Conservation (phyloP, 2,329 filamentous ascomycete genomes). For the Paraconiothyrium brasiliense region DNA sequence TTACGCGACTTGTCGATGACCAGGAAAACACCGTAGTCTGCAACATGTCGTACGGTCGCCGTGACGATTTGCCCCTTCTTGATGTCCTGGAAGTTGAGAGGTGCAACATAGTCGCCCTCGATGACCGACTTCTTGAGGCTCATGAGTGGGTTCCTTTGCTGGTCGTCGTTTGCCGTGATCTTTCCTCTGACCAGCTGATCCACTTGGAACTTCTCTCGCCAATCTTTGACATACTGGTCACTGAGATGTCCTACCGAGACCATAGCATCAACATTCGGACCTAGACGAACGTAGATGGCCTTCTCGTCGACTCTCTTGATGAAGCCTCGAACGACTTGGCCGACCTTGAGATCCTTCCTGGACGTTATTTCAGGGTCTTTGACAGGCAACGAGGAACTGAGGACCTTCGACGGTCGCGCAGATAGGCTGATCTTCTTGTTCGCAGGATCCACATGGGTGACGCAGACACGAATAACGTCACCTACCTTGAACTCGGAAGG, state of each 20-base stretch:
- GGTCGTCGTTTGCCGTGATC: conserved; percentile 75
- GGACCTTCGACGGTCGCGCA: conserved; percentile 83
- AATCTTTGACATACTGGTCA: conserved; percentile 91
- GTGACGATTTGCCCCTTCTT: conserved; percentile 83
- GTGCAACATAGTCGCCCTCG: conserved; percentile 79
- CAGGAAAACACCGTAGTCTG: conserved; percentile 95
- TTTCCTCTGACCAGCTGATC: conserved; percentile 93
- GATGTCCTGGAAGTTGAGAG: conserved; percentile 78
- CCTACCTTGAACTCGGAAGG: conserved; percentile 81
- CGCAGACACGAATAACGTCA: conserved; percentile 86
- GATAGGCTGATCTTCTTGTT: conserved; percentile 90
- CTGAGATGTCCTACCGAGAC: conserved; percentile 89
- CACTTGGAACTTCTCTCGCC: conserved; percentile 87
- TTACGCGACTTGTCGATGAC: conserved; percentile 86
- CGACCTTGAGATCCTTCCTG: conserved; percentile 74
- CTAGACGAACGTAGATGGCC: conserved; percentile 86
- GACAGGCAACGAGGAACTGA: conserved; percentile 84
- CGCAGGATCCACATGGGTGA: conserved; percentile 78
- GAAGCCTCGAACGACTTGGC: conserved; percentile 88
- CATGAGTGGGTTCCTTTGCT: conserved; percentile 79
- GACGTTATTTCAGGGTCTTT: conserved; percentile 81
- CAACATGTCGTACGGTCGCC: conserved; percentile 90
- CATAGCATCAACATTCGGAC: conserved; percentile 81
- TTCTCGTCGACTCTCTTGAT: conserved; percentile 90
- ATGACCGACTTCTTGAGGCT: conserved; percentile 87